phyloP scores from a whole-genome alignment of 257 asterid species.

The Gardenia jasminoides region DNA sequence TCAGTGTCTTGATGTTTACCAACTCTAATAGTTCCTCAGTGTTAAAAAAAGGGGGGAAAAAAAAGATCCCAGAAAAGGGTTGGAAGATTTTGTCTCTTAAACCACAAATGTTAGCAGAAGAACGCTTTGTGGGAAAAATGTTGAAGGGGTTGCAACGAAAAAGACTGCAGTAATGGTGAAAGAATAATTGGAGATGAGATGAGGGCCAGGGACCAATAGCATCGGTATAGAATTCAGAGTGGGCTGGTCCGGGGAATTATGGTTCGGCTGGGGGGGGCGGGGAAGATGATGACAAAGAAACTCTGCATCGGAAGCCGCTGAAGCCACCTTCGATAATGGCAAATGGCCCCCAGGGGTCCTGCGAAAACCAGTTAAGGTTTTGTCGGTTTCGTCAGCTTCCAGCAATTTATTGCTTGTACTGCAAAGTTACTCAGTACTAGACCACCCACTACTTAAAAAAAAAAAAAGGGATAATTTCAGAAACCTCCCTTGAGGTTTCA shows the following conservation, averaged over 20 bases:
- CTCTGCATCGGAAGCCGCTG: background rate
- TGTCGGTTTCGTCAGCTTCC: background rate
- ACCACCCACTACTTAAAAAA: no score
- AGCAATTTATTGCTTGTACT: background rate
- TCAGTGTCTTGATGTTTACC: background rate
- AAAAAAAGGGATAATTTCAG: no score
- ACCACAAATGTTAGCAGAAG: background rate
- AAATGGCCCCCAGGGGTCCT: background rate
- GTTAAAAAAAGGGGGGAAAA: background rate
- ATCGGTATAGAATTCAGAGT: background rate
- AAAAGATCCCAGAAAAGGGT: slow-evolving; percentile 12
- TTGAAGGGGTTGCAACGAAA: no score
- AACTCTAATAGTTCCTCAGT: background rate
- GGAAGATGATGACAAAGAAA: background rate
- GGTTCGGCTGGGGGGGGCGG: background rate
- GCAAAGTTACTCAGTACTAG: background rate
- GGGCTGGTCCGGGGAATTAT: no score
- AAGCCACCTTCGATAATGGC: background rate
- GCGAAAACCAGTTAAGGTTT: no score
- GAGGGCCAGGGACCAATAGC: background rate
- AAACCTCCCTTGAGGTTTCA: no score
- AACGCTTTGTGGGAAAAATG: no score
- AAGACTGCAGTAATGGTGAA: background rate
- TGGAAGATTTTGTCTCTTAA: background rate
- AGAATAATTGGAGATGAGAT: background rate